phyloP scores from a whole-genome alignment of 768 basidiomycete genomes.

The Lentinula sp. region DNA sequence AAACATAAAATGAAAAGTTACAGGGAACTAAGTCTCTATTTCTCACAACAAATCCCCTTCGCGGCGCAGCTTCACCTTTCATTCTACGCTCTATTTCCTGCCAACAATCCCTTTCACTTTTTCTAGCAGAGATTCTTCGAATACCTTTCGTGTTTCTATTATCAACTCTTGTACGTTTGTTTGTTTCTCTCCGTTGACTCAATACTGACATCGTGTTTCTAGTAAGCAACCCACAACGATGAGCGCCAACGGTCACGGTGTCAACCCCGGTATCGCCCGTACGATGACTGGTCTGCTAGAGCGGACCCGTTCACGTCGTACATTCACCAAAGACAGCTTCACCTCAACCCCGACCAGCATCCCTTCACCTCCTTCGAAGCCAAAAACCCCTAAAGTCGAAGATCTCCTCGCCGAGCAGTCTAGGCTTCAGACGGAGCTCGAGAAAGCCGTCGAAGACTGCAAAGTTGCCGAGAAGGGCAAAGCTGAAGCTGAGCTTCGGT shows the following conservation, averaged over 20 bases:
- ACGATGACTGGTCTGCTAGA: slow-evolving; percentile 5
- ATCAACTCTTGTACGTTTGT: not conserved
- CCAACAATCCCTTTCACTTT: not conserved
- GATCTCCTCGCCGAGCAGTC: not conserved
- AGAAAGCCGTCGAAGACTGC: slow-evolving; percentile 1
- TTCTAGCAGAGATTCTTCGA: not conserved
- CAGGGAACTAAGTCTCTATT: not conserved
- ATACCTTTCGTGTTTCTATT: not conserved
- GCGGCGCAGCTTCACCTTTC: not conserved
- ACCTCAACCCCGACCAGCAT: not conserved
- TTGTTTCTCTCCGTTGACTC: not conserved
- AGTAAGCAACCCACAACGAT: not conserved
- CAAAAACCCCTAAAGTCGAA: not conserved
- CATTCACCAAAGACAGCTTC: slow-evolving; percentile 4
- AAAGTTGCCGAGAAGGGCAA: slow-evolving; percentile 3
- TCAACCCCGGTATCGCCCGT: slow-evolving; percentile 2
- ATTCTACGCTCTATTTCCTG: not conserved
- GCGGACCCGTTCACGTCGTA: slow-evolving; percentile 6
- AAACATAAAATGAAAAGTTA: not conserved
- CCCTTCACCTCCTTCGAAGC: not conserved
- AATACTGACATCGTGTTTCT: not conserved
- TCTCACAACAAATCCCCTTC: not conserved
- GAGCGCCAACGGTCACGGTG: not conserved
- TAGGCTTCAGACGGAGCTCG: not conserved
- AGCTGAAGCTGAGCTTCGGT: slow-evolving; percentile 1